Base-by-base conservation (phyloP, 2,329 filamentous ascomycete genomes). In the Blastomyces parvus region DNA sequence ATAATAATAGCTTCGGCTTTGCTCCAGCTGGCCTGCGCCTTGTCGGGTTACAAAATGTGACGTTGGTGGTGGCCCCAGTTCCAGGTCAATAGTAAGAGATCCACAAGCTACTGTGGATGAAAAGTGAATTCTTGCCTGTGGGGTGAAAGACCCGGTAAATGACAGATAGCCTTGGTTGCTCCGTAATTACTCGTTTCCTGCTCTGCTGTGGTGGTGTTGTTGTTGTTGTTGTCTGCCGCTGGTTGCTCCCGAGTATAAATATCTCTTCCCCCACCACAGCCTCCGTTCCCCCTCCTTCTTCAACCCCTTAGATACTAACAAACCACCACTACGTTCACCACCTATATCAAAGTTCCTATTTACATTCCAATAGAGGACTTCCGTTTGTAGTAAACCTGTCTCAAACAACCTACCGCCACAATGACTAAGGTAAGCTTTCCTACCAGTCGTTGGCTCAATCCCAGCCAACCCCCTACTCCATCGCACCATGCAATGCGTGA, bases 361-460 rank as follows among this genome's bases (percentile, higher is more conserved):
- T 36, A 3, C 36, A 56, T 19, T 36, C 38, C 53, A 57, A 30
- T 33, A 40, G 33, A 52, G 33, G 13, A n/a, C n/a, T 36, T 62
- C 33, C 46, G 19, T n/a, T 48, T 38, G 2, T 2, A 27, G 11
- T n/a, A 46, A 33, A 27, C 17, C 36, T 36, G 40, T 0, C 33
- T 9, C n/a, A 27, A 27, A 22, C 59, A 14, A 59, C 40, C 59
- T 22, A 59, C 40, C 59, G n/a, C 27, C 44, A 62, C 17, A 40
- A 64, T 64, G 60, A 11, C 63, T 53, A 59, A 63, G 52, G 61
- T 63, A 61, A 19, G 57, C 19, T 17, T 52, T 40, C n/a, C 17
- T 46, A n/a, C 30, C 14, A 36, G 30, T 22, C 40, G 46, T 7
- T 42, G n/a, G 17, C 4, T 56, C 33, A 9, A 22, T 22, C 30